Evolutionary conservation across 768 basidiomycete species (phyloP).

Genomic region (Trametes coccinea): DNA sequence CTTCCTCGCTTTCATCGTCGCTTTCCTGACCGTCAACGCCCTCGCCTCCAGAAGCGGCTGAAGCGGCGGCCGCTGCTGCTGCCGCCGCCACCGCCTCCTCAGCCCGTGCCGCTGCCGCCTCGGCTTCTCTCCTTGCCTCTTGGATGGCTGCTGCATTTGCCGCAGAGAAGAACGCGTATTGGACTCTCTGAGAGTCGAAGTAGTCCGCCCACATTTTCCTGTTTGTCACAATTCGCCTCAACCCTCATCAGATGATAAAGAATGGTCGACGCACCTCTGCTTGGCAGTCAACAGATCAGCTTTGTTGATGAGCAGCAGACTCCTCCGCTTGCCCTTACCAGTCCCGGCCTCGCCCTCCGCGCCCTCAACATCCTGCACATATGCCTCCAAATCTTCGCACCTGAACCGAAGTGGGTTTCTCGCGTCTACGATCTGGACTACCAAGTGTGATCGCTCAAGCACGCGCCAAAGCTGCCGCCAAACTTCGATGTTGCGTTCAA

Average conservation of each 20-base stretch:
- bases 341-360: conserved; percentile 79
- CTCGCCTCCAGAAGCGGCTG: conserved; percentile 19
- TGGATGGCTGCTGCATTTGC: conserved; percentile 85
- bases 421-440: conserved; percentile 96
- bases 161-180: conserved; percentile 93
- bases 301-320: conserved; percentile 90
- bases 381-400: conserved; percentile 87
- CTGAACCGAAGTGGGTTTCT: conserved; percentile 92
- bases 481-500: conserved; percentile 96
- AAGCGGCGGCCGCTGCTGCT: conserved; percentile 17
- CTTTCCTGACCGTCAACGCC: conserved; percentile 29
- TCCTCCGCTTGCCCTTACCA: conserved; percentile 69
- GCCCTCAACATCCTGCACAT: conserved; percentile 83
- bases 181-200: conserved; percentile 72
- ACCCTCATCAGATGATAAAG: background rate
- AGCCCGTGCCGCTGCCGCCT: conserved; percentile 31
- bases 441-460: conserved; percentile 88
- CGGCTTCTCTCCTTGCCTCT: conserved; percentile 60
- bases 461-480: conserved; percentile 99
- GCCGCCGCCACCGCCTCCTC: conserved; percentile 31
- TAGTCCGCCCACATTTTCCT: conserved; percentile 91
- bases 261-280: conserved; percentile 63
- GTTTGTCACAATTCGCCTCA: background rate
- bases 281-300: conserved; percentile 84
- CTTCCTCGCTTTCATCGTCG: conserved; percentile 29